Evolutionary conservation across 1,284 basidiomycete genomes (phyloP), one percentile per base, ranked within the genome.

Genomic region (Ganoderma leucocontextum): DNA sequence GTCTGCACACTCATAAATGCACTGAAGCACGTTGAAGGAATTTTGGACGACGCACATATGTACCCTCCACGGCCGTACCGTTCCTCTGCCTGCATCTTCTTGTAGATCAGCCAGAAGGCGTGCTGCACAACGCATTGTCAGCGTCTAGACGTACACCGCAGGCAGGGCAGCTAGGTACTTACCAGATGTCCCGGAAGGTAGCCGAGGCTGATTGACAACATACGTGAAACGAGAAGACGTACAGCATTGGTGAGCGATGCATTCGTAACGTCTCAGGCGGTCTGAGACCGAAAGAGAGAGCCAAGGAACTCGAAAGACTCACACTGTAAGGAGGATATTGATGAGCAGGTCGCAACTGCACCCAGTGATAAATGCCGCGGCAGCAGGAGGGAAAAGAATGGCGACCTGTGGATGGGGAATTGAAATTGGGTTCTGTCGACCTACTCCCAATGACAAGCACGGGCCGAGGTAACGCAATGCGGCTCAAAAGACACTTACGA

Each of bases 301-400:
- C 15, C 47, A 13, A 17, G 38, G 25, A 8, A 36, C 15, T 25
- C 15, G 36, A 36, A 53, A 62, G 19, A 80, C 88, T 67, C 77
- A 91, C 88, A 91, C 79, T 0, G 93, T 95, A 74, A 95, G 80
- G 66, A 86, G 80, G 69, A 95, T 87, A 82, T 93, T 95, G 82
- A 96, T 94, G 72, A 95, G 84, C 49, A 95, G 83, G 79, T 95
- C 93, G 76, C 91, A 93, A 66, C 86, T 86, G 79, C 92, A 95
- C 33, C 93, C 93, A 1, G 92, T 89, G 72, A 95, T 84, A 76
- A 95, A 89, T 1, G 83, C 87, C 9, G 89, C 93, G 0, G 92
- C 88, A 1, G 89, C 90, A 9, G 90, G 90, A 2, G 90, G 90
- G 77, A 91, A 91, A 55, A 92, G 73, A 78, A 97, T 94, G 19